Conservation (phyloP, 2,329 filamentous ascomycete species). For the Aspergillus flavus region DNA sequence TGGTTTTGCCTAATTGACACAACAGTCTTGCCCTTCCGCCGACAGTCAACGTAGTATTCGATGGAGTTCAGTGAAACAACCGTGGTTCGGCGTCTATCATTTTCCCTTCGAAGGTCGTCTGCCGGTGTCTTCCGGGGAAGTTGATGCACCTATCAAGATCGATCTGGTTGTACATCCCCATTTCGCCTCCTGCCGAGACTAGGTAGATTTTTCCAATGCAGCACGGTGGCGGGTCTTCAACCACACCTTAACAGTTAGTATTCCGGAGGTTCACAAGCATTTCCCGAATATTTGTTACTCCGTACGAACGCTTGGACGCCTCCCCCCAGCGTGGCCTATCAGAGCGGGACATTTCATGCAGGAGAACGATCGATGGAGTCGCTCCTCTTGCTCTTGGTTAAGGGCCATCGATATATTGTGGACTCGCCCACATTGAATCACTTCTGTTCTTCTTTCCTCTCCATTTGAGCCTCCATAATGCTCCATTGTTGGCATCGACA, state of each 20-base stretch:
- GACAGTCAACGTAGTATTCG: neutral
- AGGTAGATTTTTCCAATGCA: neutral
- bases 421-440: neutral
- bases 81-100: neutral
- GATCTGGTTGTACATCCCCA: neutral
- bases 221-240: neutral
- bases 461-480: constrained; percentile 7
- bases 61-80: neutral
- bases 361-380: constrained; percentile 1
- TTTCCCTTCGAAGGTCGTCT: neutral
- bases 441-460: neutral
- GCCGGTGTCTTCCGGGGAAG: neutral
- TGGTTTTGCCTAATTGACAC: neutral
- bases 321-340: neutral
- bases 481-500: constrained; percentile 10
- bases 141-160: constrained; percentile 1
- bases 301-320: neutral
- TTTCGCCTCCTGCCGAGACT: neutral
- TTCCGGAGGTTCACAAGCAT: neutral
- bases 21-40: neutral
- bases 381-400: neutral
- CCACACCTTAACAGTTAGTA: neutral
- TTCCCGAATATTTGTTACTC: neutral
- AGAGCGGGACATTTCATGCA: neutral
- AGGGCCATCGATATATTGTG: constrained; percentile 1